These are phyloP conservation scores for Dendrocalamus latiflorus DNA, from an alignment of 202 grass and related monocot genomes.

Conservation along the genomic window DNA sequence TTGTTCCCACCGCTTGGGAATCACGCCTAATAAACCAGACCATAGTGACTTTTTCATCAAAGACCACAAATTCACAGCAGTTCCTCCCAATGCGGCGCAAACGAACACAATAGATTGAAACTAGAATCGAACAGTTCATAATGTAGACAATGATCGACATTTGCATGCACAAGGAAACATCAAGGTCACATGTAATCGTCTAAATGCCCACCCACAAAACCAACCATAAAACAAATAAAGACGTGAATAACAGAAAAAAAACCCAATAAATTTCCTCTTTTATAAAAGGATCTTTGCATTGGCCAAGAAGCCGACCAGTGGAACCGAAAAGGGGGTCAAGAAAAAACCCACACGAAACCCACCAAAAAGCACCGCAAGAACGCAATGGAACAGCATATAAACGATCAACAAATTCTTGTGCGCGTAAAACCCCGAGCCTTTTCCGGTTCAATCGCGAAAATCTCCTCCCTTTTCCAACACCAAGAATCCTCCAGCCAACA, in stretches of 20 bases:
- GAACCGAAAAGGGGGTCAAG: no score
- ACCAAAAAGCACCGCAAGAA: neutral
- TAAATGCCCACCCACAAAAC: neutral
- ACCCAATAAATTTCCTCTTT: neutral
- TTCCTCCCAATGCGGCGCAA: neutral
- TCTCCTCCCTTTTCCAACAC: neutral
- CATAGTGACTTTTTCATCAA: neutral
- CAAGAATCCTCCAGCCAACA: neutral
- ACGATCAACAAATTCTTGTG: neutral
- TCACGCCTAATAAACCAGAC: constrained; percentile 14
- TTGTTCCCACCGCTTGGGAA: neutral
- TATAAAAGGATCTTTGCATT: neutral
- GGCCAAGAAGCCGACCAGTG: neutral
- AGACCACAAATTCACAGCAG: neutral
- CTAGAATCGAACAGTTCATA: neutral
- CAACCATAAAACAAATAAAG: neutral
- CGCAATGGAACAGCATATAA: neutral
- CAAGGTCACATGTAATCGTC: neutral
- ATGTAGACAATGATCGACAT: neutral
- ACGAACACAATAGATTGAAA: neutral
- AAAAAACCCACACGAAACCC: neutral
- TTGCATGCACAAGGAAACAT: neutral
- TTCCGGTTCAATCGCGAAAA: neutral
- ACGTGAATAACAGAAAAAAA: neutral
- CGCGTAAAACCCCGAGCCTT: neutral